Conservation (phyloP, 1,139 yeast species). For the Diutina siamensis region DNA sequence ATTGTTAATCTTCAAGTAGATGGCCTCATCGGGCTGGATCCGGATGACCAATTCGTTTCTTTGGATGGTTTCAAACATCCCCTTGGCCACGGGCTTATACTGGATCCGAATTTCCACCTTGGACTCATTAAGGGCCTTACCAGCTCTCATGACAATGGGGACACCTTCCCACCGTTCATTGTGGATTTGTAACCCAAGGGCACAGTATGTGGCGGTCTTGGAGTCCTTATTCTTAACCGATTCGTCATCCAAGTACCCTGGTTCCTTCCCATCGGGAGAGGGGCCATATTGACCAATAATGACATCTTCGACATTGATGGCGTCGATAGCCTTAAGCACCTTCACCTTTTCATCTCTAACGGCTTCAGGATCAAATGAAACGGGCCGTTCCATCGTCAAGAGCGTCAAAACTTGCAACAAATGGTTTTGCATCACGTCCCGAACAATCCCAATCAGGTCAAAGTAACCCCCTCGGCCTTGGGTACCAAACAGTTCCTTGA, state of each 20-base stretch:
- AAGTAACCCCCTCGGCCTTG: constrained; percentile 99
- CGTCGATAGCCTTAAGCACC: constrained; percentile 71
- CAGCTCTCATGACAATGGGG: constrained; percentile 91
- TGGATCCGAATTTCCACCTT: constrained; percentile 93
- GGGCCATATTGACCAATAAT: constrained; percentile 80
- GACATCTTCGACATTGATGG: constrained; percentile 54
- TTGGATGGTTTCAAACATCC: constrained; percentile 71
- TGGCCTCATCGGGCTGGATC: constrained; percentile 90
- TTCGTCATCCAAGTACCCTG: constrained; percentile 85
- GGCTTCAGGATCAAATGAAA: constrained; percentile 79
- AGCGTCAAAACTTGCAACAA: constrained; percentile 84
- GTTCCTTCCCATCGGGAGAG: constrained; percentile 80
- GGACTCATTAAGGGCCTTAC: constrained; percentile 86
- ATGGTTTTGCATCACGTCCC: constrained; percentile 99
- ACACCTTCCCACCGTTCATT: constrained; percentile 99
- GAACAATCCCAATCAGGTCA: constrained; percentile 86
- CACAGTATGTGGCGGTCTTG: constrained; percentile 88
- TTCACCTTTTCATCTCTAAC: constrained; percentile 94
- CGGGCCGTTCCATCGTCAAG: constrained; percentile 93
- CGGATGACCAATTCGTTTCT: constrained; percentile 90
- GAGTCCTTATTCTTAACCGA: constrained; percentile 68
- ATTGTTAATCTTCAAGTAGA: constrained; percentile 82
- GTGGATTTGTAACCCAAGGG: constrained; percentile 61
- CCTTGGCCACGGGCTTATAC: constrained; percentile 75
- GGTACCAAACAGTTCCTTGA: constrained; percentile 95